Conservation (phyloP, 2,329 filamentous ascomycete species). For the Nakataea oryzae region DNA sequence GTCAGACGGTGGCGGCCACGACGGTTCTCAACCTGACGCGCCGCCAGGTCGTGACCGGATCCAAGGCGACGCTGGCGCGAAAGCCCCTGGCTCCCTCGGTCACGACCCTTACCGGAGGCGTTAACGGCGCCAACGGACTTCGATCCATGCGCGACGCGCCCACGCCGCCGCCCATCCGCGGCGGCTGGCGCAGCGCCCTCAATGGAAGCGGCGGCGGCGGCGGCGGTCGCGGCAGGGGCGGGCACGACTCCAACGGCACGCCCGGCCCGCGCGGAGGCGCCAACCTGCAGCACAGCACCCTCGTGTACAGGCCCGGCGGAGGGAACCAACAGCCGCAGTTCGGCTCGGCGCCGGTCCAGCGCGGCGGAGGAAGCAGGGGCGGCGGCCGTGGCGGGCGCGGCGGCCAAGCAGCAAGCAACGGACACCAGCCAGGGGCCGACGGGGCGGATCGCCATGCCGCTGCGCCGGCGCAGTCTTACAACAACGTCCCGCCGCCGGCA, state of each 20-base stretch:
- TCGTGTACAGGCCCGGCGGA: constrained; percentile 35
- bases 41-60: constrained; percentile 66
- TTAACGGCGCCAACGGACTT: constrained; percentile 45
- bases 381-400: constrained; percentile 19
- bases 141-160: constrained; percentile 50
- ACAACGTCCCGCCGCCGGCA: constrained; percentile 50
- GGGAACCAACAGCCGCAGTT: constrained; percentile 10
- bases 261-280: constrained; percentile 14
- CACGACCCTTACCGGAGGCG: constrained; percentile 36
- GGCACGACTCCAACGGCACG: constrained; percentile 10
- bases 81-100: constrained; percentile 30
- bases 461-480: constrained; percentile 27
- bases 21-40: constrained; percentile 81
- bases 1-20: constrained; percentile 81
- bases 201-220: constrained; percentile 30
- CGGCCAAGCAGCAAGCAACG: constrained; percentile 6
- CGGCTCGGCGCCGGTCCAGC: constrained; percentile 8
- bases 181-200: constrained; percentile 46
- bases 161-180: constrained; percentile 42
- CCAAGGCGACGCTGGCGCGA: constrained; percentile 46
- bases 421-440: constrained; percentile 9
- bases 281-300: constrained; percentile 37
- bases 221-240: constrained; percentile 26
- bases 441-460: constrained; percentile 2
- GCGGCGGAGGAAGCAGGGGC: constrained; percentile 7